Conservation (phyloP, 352 stramenopile genomes). For the Phytopythium cucurbitacearum region DNA sequence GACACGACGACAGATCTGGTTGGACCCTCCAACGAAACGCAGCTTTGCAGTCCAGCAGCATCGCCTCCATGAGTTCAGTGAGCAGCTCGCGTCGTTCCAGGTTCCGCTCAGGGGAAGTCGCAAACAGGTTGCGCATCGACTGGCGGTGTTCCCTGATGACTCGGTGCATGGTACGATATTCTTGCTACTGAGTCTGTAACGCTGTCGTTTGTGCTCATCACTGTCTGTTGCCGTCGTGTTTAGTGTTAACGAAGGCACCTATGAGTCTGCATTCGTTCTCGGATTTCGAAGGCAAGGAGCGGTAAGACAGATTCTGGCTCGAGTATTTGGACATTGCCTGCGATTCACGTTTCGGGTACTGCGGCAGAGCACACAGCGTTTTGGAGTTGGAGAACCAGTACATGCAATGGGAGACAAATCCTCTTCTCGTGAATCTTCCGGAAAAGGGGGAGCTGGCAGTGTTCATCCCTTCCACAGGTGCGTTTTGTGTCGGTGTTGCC, state of each 20-base stretch:
- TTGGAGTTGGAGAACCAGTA: slow-evolving; percentile 64
- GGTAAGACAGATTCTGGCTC: slow-evolving; percentile 17
- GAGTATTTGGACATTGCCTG: background rate
- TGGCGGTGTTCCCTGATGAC: slow-evolving; percentile 51
- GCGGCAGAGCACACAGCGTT: slow-evolving; percentile 34
- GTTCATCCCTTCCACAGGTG: slow-evolving; percentile 57
- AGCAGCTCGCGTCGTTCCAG: slow-evolving; percentile 61
- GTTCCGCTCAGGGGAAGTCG: slow-evolving; percentile 54
- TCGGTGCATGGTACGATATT: slow-evolving; percentile 50
- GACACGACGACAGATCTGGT: slow-evolving; percentile 45
- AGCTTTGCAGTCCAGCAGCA: slow-evolving; percentile 54
- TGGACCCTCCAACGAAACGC: slow-evolving; percentile 55
- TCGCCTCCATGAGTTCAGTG: slow-evolving; percentile 50
- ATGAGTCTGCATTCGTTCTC: slow-evolving; percentile 65
- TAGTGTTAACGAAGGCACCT: slow-evolving; percentile 45
- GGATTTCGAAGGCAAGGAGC: slow-evolving; percentile 26
- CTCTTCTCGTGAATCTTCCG: slow-evolving; percentile 43
- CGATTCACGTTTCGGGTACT: background rate
- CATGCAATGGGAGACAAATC: slow-evolving; percentile 56
- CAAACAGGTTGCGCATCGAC: slow-evolving; percentile 47
- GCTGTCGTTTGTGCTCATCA: background rate
- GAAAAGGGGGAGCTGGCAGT: slow-evolving; percentile 38
- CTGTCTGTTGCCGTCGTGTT: background rate
- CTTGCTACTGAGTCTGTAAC: too few species aligned
- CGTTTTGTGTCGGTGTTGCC: background rate